Evolutionary conservation across 352 stramenopile genomes (phyloP), one percentile per base, ranked within the genome.

Genomic region (Elongisporangium undulatum): DNA sequence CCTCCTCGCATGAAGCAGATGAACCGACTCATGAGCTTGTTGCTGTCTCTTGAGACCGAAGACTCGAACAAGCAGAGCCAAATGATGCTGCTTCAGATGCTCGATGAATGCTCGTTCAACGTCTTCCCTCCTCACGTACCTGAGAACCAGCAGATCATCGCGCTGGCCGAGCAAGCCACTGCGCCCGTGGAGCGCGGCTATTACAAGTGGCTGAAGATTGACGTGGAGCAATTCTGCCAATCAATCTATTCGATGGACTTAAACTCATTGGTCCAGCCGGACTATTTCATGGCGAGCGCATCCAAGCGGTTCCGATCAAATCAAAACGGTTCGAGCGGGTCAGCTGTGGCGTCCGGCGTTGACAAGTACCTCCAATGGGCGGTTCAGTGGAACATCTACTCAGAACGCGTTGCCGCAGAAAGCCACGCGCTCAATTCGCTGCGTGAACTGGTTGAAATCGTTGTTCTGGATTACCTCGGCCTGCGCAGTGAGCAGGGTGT

Each of bases 301-400:
- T 81, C 77, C 19, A 91, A 91, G 66, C 72, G 79, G 16, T 84
- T 86, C 57, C 81, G 81, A 15, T 75, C 82, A 7, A 87, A 75
- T 63, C 64, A 65, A 16, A 67, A 72, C 39, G 69, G 67, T 54
- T 55, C 41, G 10, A 72, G 58, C 49, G 56, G 72, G 23, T 81
- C 78, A 15, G 72, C 71, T 23, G 54, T 57, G 17, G 69, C 72
- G 22, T 67, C 68, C 49, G 71, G 63, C 17, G 67, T 73, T 26
- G 66, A 88, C 29, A 55, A 70, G 51, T 76, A 92, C 53, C 61
- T 95, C 24, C 74, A 88, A 59, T 95, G 85, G 85, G 82, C 85
- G 8, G 75, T 93, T 23, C 72, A 87, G 49, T 95, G 85, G 85
- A 95, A 95, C 55, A 68, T 87, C 23, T 95, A 91, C 62, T 95